Evolutionary conservation across 805 yeast genomes (phyloP).

Genomic region (Zygosaccharomyces kombuchaensis): DNA sequence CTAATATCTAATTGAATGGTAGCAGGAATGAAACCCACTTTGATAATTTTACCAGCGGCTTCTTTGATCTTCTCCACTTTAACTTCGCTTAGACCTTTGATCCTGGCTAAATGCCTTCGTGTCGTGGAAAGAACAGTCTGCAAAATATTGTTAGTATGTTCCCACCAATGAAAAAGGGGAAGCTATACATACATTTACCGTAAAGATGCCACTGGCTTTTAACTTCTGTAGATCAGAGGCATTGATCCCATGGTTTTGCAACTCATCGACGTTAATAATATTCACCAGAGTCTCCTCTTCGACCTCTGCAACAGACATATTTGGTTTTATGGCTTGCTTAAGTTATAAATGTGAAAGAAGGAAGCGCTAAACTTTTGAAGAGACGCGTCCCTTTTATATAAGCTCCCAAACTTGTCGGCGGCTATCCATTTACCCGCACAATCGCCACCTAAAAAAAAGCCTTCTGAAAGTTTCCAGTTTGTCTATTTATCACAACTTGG

Average conservation of each 20-base stretch:
- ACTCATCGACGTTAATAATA: conserved; percentile 43
- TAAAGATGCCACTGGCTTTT: conserved; percentile 62
- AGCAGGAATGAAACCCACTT: conserved; percentile 71
- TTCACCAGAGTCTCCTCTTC: conserved; percentile 17
- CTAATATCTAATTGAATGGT: conserved; percentile 62
- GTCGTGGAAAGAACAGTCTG: conserved; percentile 56
- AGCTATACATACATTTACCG: conserved; percentile 49
- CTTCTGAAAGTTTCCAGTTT: neutral
- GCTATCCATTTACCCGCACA: conserved; percentile 13
- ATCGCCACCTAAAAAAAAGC: neutral
- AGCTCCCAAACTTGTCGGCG: conserved; percentile 6
- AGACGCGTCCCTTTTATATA: neutral
- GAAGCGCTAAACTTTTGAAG: neutral
- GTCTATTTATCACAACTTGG: neutral
- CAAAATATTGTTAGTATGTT: neutral
- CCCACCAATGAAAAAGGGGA: neutral
- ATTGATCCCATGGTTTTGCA: conserved; percentile 65
- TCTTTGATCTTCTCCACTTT: conserved; percentile 74
- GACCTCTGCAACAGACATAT: conserved; percentile 18
- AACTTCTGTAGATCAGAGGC: conserved; percentile 67
- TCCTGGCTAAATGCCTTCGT: conserved; percentile 56
- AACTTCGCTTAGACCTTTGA: conserved; percentile 70
- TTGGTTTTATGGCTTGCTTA: neutral
- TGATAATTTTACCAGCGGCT: conserved; percentile 62
- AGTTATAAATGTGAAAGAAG: neutral